Conservation (phyloP, 2,329 filamentous ascomycete genomes). For the Ceratocystis ficicola region DNA sequence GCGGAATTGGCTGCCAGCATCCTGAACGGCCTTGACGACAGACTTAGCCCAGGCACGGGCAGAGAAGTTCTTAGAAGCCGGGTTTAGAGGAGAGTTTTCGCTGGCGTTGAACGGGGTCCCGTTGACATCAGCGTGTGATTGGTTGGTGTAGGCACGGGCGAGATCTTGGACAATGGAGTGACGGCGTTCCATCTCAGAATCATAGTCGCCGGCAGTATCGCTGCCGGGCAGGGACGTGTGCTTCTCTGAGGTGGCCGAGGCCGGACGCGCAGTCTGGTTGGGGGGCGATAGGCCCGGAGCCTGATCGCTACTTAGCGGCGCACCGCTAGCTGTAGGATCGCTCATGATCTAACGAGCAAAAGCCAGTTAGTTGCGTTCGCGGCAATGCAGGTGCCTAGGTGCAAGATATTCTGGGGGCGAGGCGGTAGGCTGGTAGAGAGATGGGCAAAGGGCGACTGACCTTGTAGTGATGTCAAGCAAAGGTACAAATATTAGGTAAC, state of each 20-base stretch:
- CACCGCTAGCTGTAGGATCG: slow-evolving; percentile 14
- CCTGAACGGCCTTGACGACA: slow-evolving; percentile 41
- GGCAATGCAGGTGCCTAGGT: neutral
- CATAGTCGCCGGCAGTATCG: slow-evolving; percentile 29
- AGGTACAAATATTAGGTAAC: neutral
- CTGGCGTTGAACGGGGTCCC: slow-evolving; percentile 42
- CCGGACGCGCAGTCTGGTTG: slow-evolving; percentile 7
- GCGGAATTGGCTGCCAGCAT: slow-evolving; percentile 44
- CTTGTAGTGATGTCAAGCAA: neutral
- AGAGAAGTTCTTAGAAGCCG: slow-evolving; percentile 41
- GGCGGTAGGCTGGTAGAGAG: neutral
- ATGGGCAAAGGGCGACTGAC: neutral
- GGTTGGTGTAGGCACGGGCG: slow-evolving; percentile 43
- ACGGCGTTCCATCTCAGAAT: slow-evolving; percentile 39
- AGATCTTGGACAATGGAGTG: slow-evolving; percentile 43
- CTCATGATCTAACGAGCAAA: slow-evolving; percentile 9
- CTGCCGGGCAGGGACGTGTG: slow-evolving; percentile 19
- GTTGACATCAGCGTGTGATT: slow-evolving; percentile 31
- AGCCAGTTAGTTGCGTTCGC: neutral
- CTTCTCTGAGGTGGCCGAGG: slow-evolving; percentile 17
- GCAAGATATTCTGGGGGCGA: neutral
- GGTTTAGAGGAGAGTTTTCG: slow-evolving; percentile 42
- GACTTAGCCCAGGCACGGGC: slow-evolving; percentile 49
- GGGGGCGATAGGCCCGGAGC: slow-evolving; percentile 7
- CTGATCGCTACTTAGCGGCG: slow-evolving; percentile 10